Evolutionary conservation across 2,329 filamentous ascomycete species (phyloP).

Genomic region (Incumbomyces lentus): DNA sequence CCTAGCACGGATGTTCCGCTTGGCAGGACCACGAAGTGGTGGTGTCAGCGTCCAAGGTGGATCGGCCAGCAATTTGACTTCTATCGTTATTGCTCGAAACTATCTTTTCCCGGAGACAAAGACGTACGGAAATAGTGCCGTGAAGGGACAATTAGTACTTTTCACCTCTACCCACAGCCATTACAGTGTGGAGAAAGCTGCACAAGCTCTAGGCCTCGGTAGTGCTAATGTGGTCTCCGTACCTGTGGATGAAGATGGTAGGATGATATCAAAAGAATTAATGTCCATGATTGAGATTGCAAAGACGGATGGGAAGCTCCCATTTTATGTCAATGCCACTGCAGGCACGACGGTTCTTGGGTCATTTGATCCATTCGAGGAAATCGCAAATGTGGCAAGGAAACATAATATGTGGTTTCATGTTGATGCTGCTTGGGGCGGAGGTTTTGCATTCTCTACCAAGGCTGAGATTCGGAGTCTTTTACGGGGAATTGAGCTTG

Average conservation of each 20-base stretch:
- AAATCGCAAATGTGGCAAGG: conserved; percentile 60
- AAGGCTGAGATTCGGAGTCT: conserved; percentile 47
- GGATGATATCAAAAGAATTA: conserved; percentile 60
- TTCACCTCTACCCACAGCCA: conserved; percentile 88
- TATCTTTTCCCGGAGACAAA: conserved; percentile 73
- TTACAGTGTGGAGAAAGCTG: conserved; percentile 90
- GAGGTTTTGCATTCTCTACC: conserved; percentile 63
- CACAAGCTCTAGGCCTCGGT: conserved; percentile 81
- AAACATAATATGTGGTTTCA: conserved; percentile 77
- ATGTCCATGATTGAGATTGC: conserved; percentile 52
- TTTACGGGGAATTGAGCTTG: conserved; percentile 60
- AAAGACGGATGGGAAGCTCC: conserved; percentile 59
- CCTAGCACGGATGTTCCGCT: conserved; percentile 67
- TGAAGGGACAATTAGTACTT: conserved; percentile 55
- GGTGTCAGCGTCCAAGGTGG: conserved; percentile 73
- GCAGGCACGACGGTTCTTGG: conserved; percentile 90
- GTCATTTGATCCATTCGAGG: conserved; percentile 69
- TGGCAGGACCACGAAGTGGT: conserved; percentile 56
- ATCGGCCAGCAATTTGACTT: conserved; percentile 72
- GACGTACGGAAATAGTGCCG: conserved; percentile 51
- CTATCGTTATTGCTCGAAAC: conserved; percentile 80
- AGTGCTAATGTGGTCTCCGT: conserved; percentile 62
- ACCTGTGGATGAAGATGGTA: conserved; percentile 59
- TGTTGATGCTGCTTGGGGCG: conserved; percentile 87
- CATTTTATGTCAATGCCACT: conserved; percentile 91